A percentile compares a stretch with the other conserved stretches of the same genome.
phyloP scores from a whole-genome alignment of 805 yeast species.

The Starmera amethionina region DNA sequence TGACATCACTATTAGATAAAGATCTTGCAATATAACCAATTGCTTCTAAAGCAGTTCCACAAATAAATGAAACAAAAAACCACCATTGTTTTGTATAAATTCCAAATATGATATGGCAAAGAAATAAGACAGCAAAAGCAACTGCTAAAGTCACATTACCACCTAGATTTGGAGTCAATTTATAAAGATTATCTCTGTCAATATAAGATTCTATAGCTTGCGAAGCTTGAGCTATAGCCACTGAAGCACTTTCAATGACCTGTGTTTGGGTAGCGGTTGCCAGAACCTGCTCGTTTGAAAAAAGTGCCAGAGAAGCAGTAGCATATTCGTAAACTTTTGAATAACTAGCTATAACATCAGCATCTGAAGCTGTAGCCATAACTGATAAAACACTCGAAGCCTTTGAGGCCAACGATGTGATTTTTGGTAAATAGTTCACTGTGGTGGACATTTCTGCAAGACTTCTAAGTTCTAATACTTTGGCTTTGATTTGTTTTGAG shows the following conservation, averaged over 20 bases:
- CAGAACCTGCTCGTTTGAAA: slow-evolving; percentile 8
- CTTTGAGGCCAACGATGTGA: slow-evolving; percentile 7
- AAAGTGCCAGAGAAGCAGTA: not conserved
- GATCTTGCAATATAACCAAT: slow-evolving; percentile 60
- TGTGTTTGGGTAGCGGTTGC: slow-evolving; percentile 7
- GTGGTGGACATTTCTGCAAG: too few species aligned
- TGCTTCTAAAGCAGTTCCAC: slow-evolving; percentile 51
- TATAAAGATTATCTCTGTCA: slow-evolving; percentile 20
- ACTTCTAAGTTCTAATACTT: too few species aligned
- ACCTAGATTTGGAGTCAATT: slow-evolving; percentile 38
- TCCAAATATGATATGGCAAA: slow-evolving; percentile 32
- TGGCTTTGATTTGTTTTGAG: too few species aligned
- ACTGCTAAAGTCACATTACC: slow-evolving; percentile 52
- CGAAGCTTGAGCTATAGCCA: slow-evolving; percentile 2
- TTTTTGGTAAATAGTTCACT: slow-evolving; percentile 3
- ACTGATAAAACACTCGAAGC: slow-evolving; percentile 5
- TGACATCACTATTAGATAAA: slow-evolving; percentile 29
- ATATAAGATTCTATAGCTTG: slow-evolving; percentile 2
- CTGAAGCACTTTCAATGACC: slow-evolving; percentile 6
- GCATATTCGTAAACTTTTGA: slow-evolving; percentile 3
- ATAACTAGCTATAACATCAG: slow-evolving; percentile 2
- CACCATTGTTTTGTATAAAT: slow-evolving; percentile 48
- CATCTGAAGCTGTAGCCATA: slow-evolving; percentile 13
- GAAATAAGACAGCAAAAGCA: slow-evolving; percentile 40
- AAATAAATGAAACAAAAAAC: slow-evolving; percentile 49